Percentiles rank a stretch among this genome's conserved stretches.
Evolutionary conservation across 23 red algal genomes (phyloP).

Genomic region (Gracilaria gracilis): DNA sequence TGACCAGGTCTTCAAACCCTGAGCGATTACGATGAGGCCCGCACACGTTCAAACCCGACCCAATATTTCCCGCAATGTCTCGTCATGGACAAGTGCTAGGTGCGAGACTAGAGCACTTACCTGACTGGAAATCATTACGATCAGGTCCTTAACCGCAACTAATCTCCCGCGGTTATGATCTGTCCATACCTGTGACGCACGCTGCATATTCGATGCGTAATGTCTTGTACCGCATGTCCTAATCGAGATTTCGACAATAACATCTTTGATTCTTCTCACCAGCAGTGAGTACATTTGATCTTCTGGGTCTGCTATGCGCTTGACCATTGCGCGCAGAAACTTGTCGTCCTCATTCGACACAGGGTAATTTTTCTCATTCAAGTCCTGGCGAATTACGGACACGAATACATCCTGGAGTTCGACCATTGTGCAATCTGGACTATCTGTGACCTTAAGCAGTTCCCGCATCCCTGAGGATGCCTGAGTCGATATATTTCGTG

Average conservation of each 20-base stretch:
- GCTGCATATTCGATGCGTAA: background rate
- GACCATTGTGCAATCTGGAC: slow-evolving; percentile 8
- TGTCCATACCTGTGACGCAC: slow-evolving; percentile 8
- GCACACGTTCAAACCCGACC: background rate
- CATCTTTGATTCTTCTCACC: slow-evolving; percentile 20
- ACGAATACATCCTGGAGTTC: slow-evolving; percentile 19
- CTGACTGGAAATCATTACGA: slow-evolving; percentile 11
- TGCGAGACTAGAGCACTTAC: slow-evolving; percentile 24
- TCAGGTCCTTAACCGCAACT: background rate
- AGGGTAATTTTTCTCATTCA: slow-evolving; percentile 4
- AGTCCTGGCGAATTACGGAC: background rate
- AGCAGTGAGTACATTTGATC: slow-evolving; percentile 33
- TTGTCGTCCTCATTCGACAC: slow-evolving; percentile 13
- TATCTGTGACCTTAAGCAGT: background rate
- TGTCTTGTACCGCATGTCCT: slow-evolving; percentile 5
- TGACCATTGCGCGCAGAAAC: slow-evolving; percentile 35
- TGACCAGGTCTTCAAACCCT: background rate
- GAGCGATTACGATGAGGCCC: background rate
- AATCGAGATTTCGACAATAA: background rate
- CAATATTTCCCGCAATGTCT: slow-evolving; percentile 12
- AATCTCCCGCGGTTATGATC: background rate
- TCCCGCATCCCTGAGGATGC: slow-evolving; percentile 16
- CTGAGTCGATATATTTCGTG: slow-evolving; percentile 8
- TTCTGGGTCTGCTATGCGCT: slow-evolving; percentile 33
- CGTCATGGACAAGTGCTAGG: slow-evolving; percentile 24